Percentiles rank a stretch among this genome's conserved stretches.
Evolutionary conservation across 1,139 yeast genomes (phyloP).

Genomic region (Candida neerlandica): DNA sequence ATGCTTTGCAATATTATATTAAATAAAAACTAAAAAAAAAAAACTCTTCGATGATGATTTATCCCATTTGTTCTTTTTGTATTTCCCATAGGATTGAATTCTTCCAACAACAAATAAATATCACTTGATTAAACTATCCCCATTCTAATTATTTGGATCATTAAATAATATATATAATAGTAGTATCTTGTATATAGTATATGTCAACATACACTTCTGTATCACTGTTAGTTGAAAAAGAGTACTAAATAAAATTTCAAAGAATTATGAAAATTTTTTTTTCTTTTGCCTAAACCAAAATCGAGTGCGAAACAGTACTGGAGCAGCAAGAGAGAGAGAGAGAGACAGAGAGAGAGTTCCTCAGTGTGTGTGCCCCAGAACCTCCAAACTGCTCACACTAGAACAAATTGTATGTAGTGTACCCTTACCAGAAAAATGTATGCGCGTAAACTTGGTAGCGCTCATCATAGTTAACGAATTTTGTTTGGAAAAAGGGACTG

Average conservation of each 20-base stretch:
- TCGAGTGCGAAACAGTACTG: background rate
- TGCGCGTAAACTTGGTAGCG: background rate
- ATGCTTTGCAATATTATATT: too few relatives aligned
- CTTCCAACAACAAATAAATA: too few relatives aligned
- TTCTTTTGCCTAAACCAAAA: conserved; percentile 2
- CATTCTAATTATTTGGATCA: background rate
- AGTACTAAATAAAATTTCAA: conserved; percentile 11
- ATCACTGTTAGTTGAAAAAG: conserved; percentile 17
- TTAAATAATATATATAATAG: background rate
- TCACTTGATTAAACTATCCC: too few relatives aligned
- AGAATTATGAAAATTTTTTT: conserved; percentile 16
- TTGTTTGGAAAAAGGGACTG: background rate
- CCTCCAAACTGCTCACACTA: background rate
- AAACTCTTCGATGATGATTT: too few relatives aligned
- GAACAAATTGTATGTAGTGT: conserved; percentile 1
- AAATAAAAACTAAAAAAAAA: too few relatives aligned
- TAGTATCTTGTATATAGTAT: conserved; percentile 2
- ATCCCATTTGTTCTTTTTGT: too few relatives aligned
- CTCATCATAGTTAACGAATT: background rate
- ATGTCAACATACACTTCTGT: conserved; percentile 17
- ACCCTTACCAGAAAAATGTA: conserved; percentile 1
- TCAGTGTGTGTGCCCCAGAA: background rate
- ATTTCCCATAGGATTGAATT: too few relatives aligned
- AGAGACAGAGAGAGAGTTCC: background rate
- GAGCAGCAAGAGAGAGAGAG: background rate